Evolutionary conservation across 1,284 basidiomycete species (phyloP).

Genomic region (Leccinum griseonigrum): DNA sequence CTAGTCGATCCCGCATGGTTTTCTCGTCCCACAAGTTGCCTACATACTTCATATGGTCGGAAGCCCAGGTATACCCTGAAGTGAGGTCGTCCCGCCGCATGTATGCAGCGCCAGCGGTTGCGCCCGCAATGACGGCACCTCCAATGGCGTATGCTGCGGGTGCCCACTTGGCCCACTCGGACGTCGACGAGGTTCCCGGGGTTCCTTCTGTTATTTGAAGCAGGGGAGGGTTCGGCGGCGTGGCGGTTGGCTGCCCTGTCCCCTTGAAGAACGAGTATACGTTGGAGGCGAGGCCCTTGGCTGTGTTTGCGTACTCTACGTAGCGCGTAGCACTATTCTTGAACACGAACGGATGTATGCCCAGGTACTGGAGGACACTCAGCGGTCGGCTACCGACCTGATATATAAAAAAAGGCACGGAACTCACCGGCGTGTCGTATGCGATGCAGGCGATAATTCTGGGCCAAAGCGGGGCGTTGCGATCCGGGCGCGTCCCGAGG

Average conservation of each 20-base stretch:
- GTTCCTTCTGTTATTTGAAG: conserved; percentile 28
- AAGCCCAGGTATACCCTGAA: conserved; percentile 73
- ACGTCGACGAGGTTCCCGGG: conserved; percentile 19
- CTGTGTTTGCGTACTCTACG: conserved; percentile 68
- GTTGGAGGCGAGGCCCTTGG: conserved; percentile 56
- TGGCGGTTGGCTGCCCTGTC: conserved; percentile 36
- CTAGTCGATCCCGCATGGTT: conserved; percentile 60
- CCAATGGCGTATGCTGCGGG: conserved; percentile 66
- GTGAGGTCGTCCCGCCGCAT: conserved; percentile 73
- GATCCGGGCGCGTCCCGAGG: conserved; percentile 59
- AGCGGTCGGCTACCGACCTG: neutral
- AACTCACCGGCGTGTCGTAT: conserved; percentile 86
- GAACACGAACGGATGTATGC: conserved; percentile 84
- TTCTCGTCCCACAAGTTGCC: conserved; percentile 84
- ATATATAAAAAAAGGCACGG: neutral
- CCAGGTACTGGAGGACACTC: conserved; percentile 65
- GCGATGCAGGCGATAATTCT: conserved; percentile 79
- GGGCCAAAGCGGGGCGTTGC: conserved; percentile 74
- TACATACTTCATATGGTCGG: conserved; percentile 90
- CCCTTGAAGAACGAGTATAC: conserved; percentile 50
- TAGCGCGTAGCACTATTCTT: conserved; percentile 83
- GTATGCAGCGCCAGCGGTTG: conserved; percentile 83
- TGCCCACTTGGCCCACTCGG: conserved; percentile 59
- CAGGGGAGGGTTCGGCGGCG: conserved; percentile 25
- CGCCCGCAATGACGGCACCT: conserved; percentile 74